phyloP scores from a whole-genome alignment of 2,329 filamentous ascomycete genomes.

The Albophoma yamanashiensis region DNA sequence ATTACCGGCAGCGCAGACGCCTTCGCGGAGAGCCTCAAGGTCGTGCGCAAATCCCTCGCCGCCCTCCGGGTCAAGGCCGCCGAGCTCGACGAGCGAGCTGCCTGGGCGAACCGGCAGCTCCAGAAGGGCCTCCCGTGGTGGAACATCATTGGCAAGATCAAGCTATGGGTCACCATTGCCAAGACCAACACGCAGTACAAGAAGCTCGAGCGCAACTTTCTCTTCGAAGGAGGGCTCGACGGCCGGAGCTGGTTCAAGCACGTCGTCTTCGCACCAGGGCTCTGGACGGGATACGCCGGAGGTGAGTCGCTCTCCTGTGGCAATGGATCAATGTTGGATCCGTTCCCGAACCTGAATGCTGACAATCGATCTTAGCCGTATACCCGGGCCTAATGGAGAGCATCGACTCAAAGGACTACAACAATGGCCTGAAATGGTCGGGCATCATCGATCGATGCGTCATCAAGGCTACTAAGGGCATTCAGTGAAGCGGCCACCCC shows the following conservation, averaged over 20 bases:
- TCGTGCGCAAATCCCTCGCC: conserved; percentile 25
- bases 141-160: conserved; percentile 58
- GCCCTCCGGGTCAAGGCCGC: conserved; percentile 28
- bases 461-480: conserved; percentile 30
- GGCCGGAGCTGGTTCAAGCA: conserved; percentile 86
- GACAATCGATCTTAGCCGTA: conserved; percentile 30
- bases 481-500: conserved; percentile 11
- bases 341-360: not conserved
- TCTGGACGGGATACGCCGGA: conserved; percentile 87
- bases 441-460: conserved; percentile 45
- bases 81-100: conserved; percentile 34
- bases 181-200: conserved; percentile 75
- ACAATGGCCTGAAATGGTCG: conserved; percentile 48
- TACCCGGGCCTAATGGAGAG: conserved; percentile 54
- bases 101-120: conserved; percentile 29
- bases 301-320: conserved; percentile 32
- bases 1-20: conserved; percentile 23
- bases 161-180: conserved; percentile 52
- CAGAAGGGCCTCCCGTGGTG: conserved; percentile 62
- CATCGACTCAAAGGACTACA: conserved; percentile 48
- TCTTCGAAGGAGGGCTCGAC: conserved; percentile 68
- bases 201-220: conserved; percentile 67
- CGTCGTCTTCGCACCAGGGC: conserved; percentile 80
- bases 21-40: conserved; percentile 27
- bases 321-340: no score